phyloP scores from a whole-genome alignment of 1,284 basidiomycete genomes.

The Ceratobasidium sp. region DNA sequence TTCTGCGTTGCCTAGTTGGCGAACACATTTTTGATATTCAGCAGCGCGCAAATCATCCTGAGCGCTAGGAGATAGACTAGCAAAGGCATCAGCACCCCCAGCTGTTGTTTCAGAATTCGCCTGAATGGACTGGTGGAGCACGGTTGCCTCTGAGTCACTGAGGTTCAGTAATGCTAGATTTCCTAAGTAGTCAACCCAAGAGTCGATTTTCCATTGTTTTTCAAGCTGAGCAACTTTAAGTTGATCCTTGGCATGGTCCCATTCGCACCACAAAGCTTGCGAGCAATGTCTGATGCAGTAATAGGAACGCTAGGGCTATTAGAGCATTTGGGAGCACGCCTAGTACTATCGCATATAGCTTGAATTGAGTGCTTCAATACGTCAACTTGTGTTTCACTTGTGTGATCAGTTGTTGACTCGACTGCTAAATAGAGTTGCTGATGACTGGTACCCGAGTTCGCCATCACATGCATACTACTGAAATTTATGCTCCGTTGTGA shows the following conservation, averaged over 20 bases:
- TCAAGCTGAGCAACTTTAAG: conserved; percentile 31
- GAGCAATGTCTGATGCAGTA: conserved; percentile 16
- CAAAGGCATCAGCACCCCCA: conserved; percentile 20
- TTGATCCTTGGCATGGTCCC: conserved; percentile 40
- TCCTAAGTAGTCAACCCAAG: conserved; percentile 29
- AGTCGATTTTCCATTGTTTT: conserved; percentile 28
- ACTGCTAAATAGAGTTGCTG: conserved; percentile 35
- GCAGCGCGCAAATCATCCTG: conserved; percentile 4
- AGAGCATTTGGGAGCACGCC: conserved; percentile 23
- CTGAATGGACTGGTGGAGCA: neutral
- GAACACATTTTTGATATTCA: conserved; percentile 21
- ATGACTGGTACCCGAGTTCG: conserved; percentile 11
- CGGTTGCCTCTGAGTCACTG: conserved; percentile 12
- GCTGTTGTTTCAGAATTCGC: conserved; percentile 12
- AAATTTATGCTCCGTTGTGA: conserved; percentile 31
- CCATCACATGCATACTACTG: conserved; percentile 37
- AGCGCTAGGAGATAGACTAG: neutral
- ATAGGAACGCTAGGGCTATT: neutral
- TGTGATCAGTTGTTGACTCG: conserved; percentile 37
- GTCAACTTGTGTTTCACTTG: conserved; percentile 34
- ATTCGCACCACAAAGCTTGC: conserved; percentile 29
- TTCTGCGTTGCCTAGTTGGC: neutral
- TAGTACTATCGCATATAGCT: conserved; percentile 19
- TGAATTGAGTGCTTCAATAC: conserved; percentile 11
- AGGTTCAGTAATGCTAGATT: conserved; percentile 5